A percentile compares a stretch with the other conserved stretches of the same genome.
These are phyloP conservation scores for Allomyces javanicus DNA, from an alignment of 192 early-diverging fungal species.

Conservation along the genomic window DNA sequence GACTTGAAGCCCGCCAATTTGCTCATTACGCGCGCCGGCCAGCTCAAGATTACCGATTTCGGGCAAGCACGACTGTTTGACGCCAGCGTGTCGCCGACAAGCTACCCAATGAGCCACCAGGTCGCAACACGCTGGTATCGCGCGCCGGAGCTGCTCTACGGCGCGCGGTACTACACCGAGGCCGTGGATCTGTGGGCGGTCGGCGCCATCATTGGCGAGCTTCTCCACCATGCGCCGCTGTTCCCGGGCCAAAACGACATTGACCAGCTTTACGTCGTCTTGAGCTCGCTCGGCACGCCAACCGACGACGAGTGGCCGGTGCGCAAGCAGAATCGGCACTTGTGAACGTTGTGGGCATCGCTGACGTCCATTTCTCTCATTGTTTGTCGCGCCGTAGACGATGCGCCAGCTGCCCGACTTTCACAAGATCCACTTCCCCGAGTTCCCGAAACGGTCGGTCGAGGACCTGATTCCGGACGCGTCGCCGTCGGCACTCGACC, in stretches of 20 bases:
- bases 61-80: slow-evolving; percentile 30
- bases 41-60: slow-evolving; percentile 57
- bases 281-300: slow-evolving; percentile 25
- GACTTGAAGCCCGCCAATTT: slow-evolving; percentile 62
- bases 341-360: too few species aligned
- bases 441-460: slow-evolving; percentile 10
- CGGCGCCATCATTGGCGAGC: slow-evolving; percentile 45
- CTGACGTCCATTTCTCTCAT: too few species aligned
- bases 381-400: too few species aligned
- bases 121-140: slow-evolving; percentile 26
- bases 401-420: slow-evolving; percentile 23
- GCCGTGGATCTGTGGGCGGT: slow-evolving; percentile 43
- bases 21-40: slow-evolving; percentile 26
- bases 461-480: slow-evolving; percentile 27
- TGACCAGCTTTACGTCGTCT: slow-evolving; percentile 34
- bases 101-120: not conserved
- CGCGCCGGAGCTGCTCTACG: slow-evolving; percentile 39
- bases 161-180: slow-evolving; percentile 32
- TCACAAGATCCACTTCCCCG: slow-evolving; percentile 38
- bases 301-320: slow-evolving; percentile 29
- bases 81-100: too few species aligned
- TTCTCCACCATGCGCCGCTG: slow-evolving; percentile 33
- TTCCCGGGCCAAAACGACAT: slow-evolving; percentile 43
- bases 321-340: not conserved
- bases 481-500: slow-evolving; percentile 16